Evolutionary conservation across 176 grass and related monocot species (phyloP).

Genomic region (Oryza australiensis): DNA sequence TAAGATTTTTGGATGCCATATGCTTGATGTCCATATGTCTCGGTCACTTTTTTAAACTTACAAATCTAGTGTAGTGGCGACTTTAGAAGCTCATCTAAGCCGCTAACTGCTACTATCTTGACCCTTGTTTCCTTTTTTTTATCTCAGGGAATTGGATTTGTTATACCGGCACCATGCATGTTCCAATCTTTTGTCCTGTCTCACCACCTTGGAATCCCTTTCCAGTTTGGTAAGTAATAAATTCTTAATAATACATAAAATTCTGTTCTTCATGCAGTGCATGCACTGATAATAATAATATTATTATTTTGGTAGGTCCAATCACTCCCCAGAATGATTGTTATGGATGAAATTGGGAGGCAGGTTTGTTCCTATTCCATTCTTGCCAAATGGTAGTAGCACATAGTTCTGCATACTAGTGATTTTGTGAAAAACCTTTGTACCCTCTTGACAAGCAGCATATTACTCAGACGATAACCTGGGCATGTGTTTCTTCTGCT

Average conservation of each 20-base stretch:
- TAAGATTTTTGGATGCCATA: constrained; percentile 1
- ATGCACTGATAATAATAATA: constrained; percentile 7
- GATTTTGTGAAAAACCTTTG: not conserved
- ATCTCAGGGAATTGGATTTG: constrained; percentile 96
- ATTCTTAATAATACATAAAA: constrained; percentile 28
- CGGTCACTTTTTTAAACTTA: too few species aligned
- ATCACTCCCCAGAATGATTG: constrained; percentile 97
- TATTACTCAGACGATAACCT: not conserved
- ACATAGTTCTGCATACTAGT: not conserved
- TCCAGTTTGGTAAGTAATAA: constrained; percentile 72
- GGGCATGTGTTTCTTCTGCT: not conserved
- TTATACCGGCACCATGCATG: constrained; percentile 76
- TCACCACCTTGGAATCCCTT: constrained; percentile 90
- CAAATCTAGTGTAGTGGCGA: too few species aligned
- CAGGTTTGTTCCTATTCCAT: constrained; percentile 56
- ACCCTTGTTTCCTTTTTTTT: constrained; percentile 17
- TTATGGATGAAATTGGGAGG: constrained; percentile 98
- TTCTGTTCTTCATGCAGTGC: constrained; percentile 12
- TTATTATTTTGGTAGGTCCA: constrained; percentile 55
- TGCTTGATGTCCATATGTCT: not conserved
- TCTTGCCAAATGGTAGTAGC: not conserved
- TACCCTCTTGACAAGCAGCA: not conserved
- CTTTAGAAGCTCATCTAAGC: too few species aligned
- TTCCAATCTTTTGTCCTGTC: constrained; percentile 89
- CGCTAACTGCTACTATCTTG: not conserved